Conservation (phyloP, 2,329 filamentous ascomycete species). For the Penicillium sp. region DNA sequence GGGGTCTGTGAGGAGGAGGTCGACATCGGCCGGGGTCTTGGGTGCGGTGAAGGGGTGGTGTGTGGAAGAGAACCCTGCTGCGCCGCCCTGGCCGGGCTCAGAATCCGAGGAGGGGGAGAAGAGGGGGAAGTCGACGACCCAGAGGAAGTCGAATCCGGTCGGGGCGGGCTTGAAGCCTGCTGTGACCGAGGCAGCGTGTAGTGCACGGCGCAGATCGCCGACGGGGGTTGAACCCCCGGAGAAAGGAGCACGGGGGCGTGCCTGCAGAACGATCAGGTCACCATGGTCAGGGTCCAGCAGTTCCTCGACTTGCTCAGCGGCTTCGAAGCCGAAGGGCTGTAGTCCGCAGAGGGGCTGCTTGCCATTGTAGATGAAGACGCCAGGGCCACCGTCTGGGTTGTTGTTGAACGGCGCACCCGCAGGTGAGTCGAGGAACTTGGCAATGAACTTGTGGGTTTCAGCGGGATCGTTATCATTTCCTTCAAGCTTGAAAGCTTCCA, state of each 20-base stretch:
- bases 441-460: slow-evolving; percentile 61
- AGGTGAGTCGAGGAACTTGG: slow-evolving; percentile 67
- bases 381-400: slow-evolving; percentile 75
- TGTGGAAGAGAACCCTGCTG: slow-evolving; percentile 76
- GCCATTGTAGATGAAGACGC: slow-evolving; percentile 71
- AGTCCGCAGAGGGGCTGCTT: slow-evolving; percentile 73
- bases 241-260: slow-evolving; percentile 63
- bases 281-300: slow-evolving; percentile 61
- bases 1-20: slow-evolving; percentile 69
- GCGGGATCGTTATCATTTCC: slow-evolving; percentile 48
- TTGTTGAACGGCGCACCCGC: slow-evolving; percentile 57
- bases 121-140: slow-evolving; percentile 88
- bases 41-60: slow-evolving; percentile 97
- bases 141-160: slow-evolving; percentile 66
- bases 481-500: slow-evolving; percentile 71
- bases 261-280: slow-evolving; percentile 78
- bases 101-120: slow-evolving; percentile 70
- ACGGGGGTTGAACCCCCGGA: slow-evolving; percentile 70
- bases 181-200: slow-evolving; percentile 69
- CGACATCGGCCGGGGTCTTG: slow-evolving; percentile 66
- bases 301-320: slow-evolving; percentile 57
- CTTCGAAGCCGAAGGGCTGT: slow-evolving; percentile 72
- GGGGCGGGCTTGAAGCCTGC: slow-evolving; percentile 53
- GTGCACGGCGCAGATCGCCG: slow-evolving; percentile 67
- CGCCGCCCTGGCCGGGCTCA: slow-evolving; percentile 76